phyloP scores from a whole-genome alignment of 352 stramenopile species.

The Globisporangium nunn region DNA sequence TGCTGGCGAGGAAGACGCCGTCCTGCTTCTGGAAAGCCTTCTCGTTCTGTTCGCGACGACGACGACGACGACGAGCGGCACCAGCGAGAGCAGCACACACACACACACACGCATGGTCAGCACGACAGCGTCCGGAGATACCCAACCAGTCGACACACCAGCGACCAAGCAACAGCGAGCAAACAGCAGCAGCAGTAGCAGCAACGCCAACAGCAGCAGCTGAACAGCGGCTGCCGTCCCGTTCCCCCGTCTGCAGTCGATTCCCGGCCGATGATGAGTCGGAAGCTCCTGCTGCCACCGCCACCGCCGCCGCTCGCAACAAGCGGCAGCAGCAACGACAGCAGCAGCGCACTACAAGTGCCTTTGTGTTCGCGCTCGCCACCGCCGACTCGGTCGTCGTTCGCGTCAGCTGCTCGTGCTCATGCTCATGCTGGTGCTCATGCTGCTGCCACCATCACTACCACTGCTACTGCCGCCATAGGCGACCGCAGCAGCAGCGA shows the following conservation, averaged over 20 bases:
- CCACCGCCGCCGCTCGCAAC: neutral
- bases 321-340: neutral
- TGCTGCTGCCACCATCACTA: neutral
- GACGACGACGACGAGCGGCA: too few species aligned
- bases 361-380: slow-evolving; percentile 15
- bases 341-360: slow-evolving; percentile 6
- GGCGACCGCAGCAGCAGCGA: too few species aligned
- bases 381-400: neutral
- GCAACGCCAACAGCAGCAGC: neutral
- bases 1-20: slow-evolving; percentile 97
- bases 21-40: slow-evolving; percentile 99
- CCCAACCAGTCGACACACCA: too few species aligned
- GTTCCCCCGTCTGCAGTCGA: slow-evolving; percentile 6
- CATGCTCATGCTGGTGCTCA: too few species aligned
- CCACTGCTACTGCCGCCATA: too few species aligned
- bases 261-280: slow-evolving; percentile 38
- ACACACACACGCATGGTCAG: slow-evolving; percentile 6
- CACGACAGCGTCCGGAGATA: slow-evolving; percentile 1
- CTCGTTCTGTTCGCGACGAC: slow-evolving; percentile 82
- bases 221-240: neutral
- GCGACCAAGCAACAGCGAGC: slow-evolving; percentile 1
- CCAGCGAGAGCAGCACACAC: slow-evolving; percentile 1
- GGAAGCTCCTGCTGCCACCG: slow-evolving; percentile 8
- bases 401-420: neutral
- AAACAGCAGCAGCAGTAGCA: neutral